Evolutionary conservation across 306 rosid genomes (phyloP).

Genomic region (Argentina anserina): DNA sequence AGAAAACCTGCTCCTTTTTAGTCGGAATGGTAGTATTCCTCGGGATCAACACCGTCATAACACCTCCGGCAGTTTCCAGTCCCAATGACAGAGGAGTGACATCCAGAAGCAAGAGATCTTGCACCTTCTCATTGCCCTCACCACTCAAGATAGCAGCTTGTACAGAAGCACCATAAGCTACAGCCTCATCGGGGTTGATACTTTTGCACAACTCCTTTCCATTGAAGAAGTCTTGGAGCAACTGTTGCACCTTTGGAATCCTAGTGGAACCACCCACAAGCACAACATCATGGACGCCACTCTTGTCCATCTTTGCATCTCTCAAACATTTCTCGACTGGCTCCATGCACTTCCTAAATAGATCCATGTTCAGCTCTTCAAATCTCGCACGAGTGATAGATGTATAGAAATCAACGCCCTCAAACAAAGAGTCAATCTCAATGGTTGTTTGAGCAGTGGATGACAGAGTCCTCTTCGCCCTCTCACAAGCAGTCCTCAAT

Average conservation of each 20-base stretch:
- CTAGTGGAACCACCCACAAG: not conserved
- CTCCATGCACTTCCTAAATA: constrained; percentile 4
- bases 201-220: constrained; percentile 9
- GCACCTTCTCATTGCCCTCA: constrained; percentile 6
- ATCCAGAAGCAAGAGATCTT: not conserved
- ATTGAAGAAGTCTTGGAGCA: constrained; percentile 2
- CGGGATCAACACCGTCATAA: not conserved
- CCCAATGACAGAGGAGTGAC: not conserved
- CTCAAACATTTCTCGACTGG: constrained; percentile 5
- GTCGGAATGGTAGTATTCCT: not conserved
- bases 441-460: constrained; percentile 2
- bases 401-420: not conserved
- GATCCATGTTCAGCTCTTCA: not conserved
- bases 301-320: constrained; percentile 4
- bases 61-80: constrained; percentile 5
- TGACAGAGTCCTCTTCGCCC: constrained; percentile 2
- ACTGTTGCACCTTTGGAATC: not conserved
- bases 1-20: not conserved
- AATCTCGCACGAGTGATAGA: constrained; percentile 2
- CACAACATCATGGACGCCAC: not conserved
- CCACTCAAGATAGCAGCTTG: constrained; percentile 1
- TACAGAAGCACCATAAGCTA: not conserved
- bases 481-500: not conserved
- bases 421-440: constrained; percentile 1
- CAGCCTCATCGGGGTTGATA: constrained; percentile 1